A percentile compares a stretch with the other conserved stretches of the same genome.
Evolutionary conservation across 345 rosid genomes (phyloP).

Genomic region (Populus deltoides): DNA sequence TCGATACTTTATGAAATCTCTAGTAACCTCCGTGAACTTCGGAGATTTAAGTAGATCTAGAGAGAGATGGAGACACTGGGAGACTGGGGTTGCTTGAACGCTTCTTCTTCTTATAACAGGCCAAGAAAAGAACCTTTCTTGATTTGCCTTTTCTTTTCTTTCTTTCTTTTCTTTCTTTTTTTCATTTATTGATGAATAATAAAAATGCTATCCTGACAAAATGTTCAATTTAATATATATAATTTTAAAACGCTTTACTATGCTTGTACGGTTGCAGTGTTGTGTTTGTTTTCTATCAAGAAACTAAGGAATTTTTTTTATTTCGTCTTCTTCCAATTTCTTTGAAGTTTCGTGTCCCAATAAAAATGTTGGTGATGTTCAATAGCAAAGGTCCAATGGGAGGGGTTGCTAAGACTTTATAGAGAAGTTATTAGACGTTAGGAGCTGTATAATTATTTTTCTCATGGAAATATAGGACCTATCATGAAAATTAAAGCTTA

Average conservation of each 20-base stretch:
- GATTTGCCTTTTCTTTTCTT: neutral
- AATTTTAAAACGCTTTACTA: neutral
- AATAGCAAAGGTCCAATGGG: too few relatives aligned
- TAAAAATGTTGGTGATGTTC: too few relatives aligned
- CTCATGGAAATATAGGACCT: too few relatives aligned
- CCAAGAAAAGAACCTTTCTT: slow-evolving; percentile 12
- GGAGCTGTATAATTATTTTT: too few relatives aligned
- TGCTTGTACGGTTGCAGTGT: too few relatives aligned
- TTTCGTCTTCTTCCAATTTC: neutral
- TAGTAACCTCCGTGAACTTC: neutral
- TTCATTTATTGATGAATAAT: neutral
- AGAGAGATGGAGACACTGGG: slow-evolving; percentile 3
- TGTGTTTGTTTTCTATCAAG: neutral
- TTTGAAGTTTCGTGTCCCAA: neutral
- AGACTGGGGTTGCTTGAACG: slow-evolving; percentile 34
- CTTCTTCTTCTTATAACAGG: slow-evolving; percentile 24
- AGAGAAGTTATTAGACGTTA: too few relatives aligned
- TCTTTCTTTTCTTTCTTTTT: neutral
- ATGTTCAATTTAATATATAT: too few relatives aligned
- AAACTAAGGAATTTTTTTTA: neutral
- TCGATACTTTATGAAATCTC: neutral
- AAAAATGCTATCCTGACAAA: neutral
- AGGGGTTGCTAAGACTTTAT: too few relatives aligned
- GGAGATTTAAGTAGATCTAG: neutral
- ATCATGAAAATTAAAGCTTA: too few relatives aligned